Conservation (phyloP, 345 rosid species). For the Corchorus capsularis region DNA sequence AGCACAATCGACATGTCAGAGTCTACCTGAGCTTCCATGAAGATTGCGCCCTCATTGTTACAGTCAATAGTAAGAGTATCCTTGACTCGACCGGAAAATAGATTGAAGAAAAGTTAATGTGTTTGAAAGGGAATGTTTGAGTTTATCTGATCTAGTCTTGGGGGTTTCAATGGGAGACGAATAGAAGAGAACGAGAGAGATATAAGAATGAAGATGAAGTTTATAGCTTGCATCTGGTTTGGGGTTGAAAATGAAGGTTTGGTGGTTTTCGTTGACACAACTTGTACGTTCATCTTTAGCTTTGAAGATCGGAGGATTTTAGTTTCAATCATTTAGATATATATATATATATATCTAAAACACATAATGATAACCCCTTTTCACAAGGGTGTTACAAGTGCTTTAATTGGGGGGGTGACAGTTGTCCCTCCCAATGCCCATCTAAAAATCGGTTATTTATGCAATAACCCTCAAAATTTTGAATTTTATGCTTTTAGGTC, state of each 20-base stretch:
- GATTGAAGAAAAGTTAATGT: slow-evolving; percentile 48
- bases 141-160: slow-evolving; percentile 2
- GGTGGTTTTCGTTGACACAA: neutral
- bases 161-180: neutral
- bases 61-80: slow-evolving; percentile 37
- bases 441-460: too few species aligned
- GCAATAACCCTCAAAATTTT: too few species aligned
- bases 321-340: too few species aligned
- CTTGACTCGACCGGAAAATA: slow-evolving; percentile 46
- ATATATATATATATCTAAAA: too few species aligned
- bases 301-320: too few species aligned
- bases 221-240: slow-evolving; percentile 13
- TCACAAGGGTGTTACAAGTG: too few species aligned
- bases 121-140: slow-evolving; percentile 48
- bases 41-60: slow-evolving; percentile 42
- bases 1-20: neutral
- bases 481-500: too few species aligned
- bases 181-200: slow-evolving; percentile 32
- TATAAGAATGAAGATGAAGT: slow-evolving; percentile 20
- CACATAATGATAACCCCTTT: too few species aligned
- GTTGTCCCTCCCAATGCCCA: too few species aligned
- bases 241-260: slow-evolving; percentile 26
- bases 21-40: slow-evolving; percentile 30
- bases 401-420: too few species aligned
- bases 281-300: neutral